phyloP scores from a whole-genome alignment of 805 yeast genomes.

The Saccharomycopsis babjevae region DNA sequence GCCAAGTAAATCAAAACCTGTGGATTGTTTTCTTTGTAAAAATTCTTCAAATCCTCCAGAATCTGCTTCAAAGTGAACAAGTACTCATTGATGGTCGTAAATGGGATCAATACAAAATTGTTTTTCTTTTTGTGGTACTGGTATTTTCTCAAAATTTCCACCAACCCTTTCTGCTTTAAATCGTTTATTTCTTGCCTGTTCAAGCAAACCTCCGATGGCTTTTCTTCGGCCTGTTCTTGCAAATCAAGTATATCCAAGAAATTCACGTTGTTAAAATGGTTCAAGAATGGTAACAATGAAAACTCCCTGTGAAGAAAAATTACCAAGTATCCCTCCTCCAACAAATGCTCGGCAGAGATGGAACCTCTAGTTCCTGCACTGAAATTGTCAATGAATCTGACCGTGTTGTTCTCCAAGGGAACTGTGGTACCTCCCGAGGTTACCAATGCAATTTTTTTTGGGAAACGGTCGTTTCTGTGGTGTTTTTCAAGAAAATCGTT shows the following conservation, averaged over 20 bases:
- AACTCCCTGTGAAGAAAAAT: slow-evolving; percentile 88
- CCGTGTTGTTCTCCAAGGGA: slow-evolving; percentile 94
- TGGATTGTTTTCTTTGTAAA: slow-evolving; percentile 29
- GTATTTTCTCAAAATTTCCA: slow-evolving; percentile 20
- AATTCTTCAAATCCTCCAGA: slow-evolving; percentile 45
- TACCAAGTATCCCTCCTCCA: slow-evolving; percentile 82
- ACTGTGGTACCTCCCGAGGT: slow-evolving; percentile 98
- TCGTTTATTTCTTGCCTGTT: not conserved
- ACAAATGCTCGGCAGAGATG: slow-evolving; percentile 83
- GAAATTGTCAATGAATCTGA: slow-evolving; percentile 91
- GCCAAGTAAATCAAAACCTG: slow-evolving; percentile 77
- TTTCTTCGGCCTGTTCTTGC: not conserved
- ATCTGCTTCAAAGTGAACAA: slow-evolving; percentile 69
- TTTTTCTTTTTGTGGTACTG: slow-evolving; percentile 37
- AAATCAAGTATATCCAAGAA: slow-evolving; percentile 54
- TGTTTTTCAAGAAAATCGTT: slow-evolving; percentile 40
- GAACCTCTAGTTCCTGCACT: slow-evolving; percentile 98
- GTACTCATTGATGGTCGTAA: slow-evolving; percentile 92
- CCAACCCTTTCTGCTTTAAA: slow-evolving; percentile 1
- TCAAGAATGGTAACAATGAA: slow-evolving; percentile 83
- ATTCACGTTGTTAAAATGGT: slow-evolving; percentile 78
- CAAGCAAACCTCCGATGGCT: not conserved
- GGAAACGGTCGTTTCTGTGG: slow-evolving; percentile 32
- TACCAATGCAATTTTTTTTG: slow-evolving; percentile 55
- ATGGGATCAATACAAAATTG: slow-evolving; percentile 64